A percentile compares a stretch with the other conserved stretches of the same genome.
These are phyloP conservation scores for Erysimum pusillum DNA, from an alignment of 441 rosid species.

Conservation along the genomic window DNA sequence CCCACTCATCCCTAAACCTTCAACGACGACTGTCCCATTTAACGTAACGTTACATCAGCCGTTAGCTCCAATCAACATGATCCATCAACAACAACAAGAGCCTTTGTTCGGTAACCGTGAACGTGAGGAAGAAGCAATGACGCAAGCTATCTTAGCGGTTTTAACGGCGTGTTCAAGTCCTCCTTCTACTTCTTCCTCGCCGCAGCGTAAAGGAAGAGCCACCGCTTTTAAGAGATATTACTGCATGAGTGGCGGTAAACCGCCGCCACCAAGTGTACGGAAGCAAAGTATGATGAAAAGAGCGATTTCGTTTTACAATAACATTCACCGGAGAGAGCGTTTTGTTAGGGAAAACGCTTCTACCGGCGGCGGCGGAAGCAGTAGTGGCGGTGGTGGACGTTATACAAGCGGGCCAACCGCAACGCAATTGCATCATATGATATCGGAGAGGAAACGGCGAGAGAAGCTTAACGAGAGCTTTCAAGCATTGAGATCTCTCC, in stretches of 20 bases:
- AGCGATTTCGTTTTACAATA: conserved; percentile 54
- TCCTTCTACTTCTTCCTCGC: conserved; percentile 55
- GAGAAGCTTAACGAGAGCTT: conserved; percentile 87
- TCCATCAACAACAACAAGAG: conserved; percentile 49
- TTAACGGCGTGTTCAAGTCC: conserved; percentile 61
- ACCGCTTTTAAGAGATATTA: conserved; percentile 45
- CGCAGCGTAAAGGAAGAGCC: conserved; percentile 40
- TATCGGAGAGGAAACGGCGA: conserved; percentile 82
- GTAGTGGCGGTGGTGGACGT: conserved; percentile 10
- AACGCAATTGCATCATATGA: conserved; percentile 81
- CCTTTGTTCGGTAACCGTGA: conserved; percentile 55
- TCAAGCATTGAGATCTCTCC: conserved; percentile 68
- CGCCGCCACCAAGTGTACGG: background rate
- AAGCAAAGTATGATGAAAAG: conserved; percentile 60
- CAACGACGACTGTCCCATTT: conserved; percentile 37
- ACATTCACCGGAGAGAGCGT: conserved; percentile 52
- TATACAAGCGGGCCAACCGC: conserved; percentile 36
- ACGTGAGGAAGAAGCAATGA: conserved; percentile 64
- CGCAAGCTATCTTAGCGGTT: conserved; percentile 73
- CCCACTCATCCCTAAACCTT: conserved; percentile 46
- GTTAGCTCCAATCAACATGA: conserved; percentile 41
- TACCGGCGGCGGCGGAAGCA: background rate
- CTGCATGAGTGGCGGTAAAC: background rate
- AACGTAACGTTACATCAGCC: too few relatives aligned
- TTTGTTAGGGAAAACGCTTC: conserved; percentile 32